Percentiles rank a stretch among this genome's conserved stretches.
Conservation (phyloP, 352 stramenopile species). For the Phytophthora pini region DNA sequence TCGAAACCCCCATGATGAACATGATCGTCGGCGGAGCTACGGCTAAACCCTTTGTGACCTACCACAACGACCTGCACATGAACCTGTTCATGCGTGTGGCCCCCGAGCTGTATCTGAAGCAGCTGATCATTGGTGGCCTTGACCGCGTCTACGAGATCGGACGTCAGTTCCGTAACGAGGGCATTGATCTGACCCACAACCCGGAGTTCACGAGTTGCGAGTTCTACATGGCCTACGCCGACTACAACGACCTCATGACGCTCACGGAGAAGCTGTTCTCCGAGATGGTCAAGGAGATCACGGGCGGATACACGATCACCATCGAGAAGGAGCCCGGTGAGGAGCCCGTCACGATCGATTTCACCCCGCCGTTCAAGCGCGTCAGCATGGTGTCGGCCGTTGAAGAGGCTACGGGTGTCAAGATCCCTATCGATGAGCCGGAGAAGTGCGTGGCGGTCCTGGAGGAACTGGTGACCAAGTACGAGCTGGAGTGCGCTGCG, state of each 20-base stretch:
- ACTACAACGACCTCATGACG: conserved; percentile 99
- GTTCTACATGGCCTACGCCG: conserved; percentile 98
- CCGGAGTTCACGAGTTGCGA: conserved; percentile 99
- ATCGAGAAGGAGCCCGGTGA: conserved; percentile 88
- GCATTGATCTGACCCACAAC: conserved; percentile 98
- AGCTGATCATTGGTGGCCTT: conserved; percentile 97
- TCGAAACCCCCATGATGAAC: conserved; percentile 98
- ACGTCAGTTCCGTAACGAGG: conserved; percentile 99
- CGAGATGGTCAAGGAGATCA: conserved; percentile 91
- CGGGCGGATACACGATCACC: conserved; percentile 86
- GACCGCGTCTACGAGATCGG: conserved; percentile 99
- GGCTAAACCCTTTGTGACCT: conserved; percentile 98
- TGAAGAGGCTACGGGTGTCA: conserved; percentile 71
- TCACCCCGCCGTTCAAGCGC: conserved; percentile 95
- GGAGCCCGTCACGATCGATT: conserved; percentile 90
- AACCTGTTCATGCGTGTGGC: conserved; percentile 97
- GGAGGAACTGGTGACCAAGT: conserved; percentile 73
- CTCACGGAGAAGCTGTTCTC: conserved; percentile 96
- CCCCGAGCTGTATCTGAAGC: conserved; percentile 98
- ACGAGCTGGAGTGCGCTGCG: conserved; percentile 71
- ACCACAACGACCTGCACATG: conserved; percentile 97
- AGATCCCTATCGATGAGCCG: conserved; percentile 77
- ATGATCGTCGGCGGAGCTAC: conserved; percentile 95
- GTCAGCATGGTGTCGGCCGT: conserved; percentile 93
- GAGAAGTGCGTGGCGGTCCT: conserved; percentile 66